Evolutionary conservation across 768 basidiomycete genomes (phyloP).

Genomic region (Podaxis sp.): DNA sequence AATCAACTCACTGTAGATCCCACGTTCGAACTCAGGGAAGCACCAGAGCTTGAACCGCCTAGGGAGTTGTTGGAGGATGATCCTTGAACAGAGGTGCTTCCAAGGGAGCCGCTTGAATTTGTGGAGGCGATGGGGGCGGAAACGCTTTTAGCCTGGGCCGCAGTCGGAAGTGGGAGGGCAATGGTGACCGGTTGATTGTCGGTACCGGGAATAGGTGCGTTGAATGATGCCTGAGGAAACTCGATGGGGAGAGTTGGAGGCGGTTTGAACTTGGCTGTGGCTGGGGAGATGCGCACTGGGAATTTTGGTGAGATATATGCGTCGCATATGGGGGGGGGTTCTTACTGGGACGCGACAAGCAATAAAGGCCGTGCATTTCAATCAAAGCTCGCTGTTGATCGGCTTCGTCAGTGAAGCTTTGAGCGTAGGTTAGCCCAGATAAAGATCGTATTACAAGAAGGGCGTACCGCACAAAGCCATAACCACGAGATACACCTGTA

Average conservation of each 20-base stretch:
- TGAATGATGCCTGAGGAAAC: constrained; percentile 47
- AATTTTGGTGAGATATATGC: constrained; percentile 28
- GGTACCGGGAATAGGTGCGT: constrained; percentile 32
- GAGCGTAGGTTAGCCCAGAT: constrained; percentile 18
- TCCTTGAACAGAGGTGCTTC: constrained; percentile 35
- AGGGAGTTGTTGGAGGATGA: constrained; percentile 50
- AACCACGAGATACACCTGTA: constrained; percentile 86
- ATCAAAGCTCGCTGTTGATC: constrained; percentile 89
- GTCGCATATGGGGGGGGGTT: constrained; percentile 19
- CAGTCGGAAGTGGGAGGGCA: constrained; percentile 47
- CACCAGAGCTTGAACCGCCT: constrained; percentile 49
- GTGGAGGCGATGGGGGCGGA: constrained; percentile 66
- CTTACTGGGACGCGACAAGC: constrained; percentile 85
- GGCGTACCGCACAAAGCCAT: constrained; percentile 86
- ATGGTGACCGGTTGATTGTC: constrained; percentile 43
- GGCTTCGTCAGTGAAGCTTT: constrained; percentile 81
- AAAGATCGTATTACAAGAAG: constrained; percentile 8
- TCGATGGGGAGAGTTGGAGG: constrained; percentile 43
- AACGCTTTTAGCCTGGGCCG: constrained; percentile 58
- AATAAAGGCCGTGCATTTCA: constrained; percentile 91
- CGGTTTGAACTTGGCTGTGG: constrained; percentile 84
- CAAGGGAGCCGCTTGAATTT: constrained; percentile 36
- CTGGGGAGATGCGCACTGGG: constrained; percentile 87
- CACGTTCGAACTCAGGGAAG: constrained; percentile 53
- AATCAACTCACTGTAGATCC: constrained; percentile 28